phyloP scores from a whole-genome alignment of 176 grass and related monocot genomes.

The Eremochloa ophiuroides region DNA sequence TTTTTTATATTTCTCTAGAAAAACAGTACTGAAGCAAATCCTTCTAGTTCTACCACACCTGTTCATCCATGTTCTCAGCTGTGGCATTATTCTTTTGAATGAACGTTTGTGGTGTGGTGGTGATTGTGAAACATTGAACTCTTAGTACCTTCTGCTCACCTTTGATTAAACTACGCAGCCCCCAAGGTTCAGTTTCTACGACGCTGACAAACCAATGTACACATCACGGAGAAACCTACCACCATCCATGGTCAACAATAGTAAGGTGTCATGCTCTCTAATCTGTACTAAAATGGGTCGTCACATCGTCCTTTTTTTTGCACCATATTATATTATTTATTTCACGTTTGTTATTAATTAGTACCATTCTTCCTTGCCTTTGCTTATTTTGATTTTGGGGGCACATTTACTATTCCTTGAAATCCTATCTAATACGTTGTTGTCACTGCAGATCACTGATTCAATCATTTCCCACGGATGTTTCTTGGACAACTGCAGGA shows the following conservation, averaged over 20 bases:
- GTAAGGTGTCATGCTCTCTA: conserved; percentile 46
- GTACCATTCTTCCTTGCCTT: neutral
- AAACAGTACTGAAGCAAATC: neutral
- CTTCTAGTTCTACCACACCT: neutral
- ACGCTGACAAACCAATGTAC: conserved; percentile 78
- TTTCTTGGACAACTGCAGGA: conserved; percentile 68
- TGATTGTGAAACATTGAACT: neutral
- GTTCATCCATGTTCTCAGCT: neutral
- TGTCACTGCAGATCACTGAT: conserved; percentile 58
- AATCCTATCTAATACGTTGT: neutral
- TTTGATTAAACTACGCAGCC: conserved; percentile 48
- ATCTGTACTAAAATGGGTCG: neutral
- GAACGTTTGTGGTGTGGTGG: neutral
- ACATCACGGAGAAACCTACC: conserved; percentile 83
- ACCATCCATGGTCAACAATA: conserved; percentile 66
- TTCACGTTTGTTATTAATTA: neutral
- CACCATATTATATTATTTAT: neutral
- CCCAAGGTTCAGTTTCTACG: conserved; percentile 87
- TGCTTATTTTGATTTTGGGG: neutral
- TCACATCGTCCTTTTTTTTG: neutral
- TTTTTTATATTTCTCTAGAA: neutral
- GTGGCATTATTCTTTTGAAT: neutral
- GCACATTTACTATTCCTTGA: neutral
- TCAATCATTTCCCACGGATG: conserved; percentile 92
- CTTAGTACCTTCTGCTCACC: conserved; percentile 5